Percentiles rank a stretch among this genome's conserved stretches.
These are phyloP conservation scores for Colletotrichum paranaense DNA, from an alignment of 2,329 filamentous ascomycete species.

Conservation along the genomic window DNA sequence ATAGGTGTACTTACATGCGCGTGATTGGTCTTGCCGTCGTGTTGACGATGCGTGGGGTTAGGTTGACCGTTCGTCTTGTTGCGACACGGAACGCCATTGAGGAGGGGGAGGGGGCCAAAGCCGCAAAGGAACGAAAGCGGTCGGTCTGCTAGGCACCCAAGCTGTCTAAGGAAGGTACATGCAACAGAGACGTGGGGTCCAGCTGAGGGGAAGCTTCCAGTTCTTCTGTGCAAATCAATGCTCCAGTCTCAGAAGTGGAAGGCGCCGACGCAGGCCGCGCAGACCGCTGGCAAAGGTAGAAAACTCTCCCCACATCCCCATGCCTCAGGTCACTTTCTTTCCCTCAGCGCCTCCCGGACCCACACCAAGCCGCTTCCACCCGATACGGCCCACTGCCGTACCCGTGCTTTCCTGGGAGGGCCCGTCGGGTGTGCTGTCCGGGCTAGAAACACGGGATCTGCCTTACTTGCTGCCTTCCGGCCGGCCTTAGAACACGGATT, in stretches of 20 bases:
- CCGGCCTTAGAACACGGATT: background rate
- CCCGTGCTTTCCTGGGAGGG: constrained; percentile 12
- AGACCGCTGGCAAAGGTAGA: constrained; percentile 10
- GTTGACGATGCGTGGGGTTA: constrained; percentile 29
- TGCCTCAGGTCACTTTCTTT: constrained; percentile 28
- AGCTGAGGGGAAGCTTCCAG: constrained; percentile 28
- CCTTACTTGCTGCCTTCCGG: background rate
- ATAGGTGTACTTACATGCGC: constrained; percentile 16
- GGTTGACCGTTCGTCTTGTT: constrained; percentile 23
- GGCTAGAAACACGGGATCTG: background rate
- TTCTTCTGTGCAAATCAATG: constrained; percentile 4
- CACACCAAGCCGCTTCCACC: constrained; percentile 25
- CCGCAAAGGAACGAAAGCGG: constrained; percentile 34
- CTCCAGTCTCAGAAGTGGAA: constrained; percentile 26
- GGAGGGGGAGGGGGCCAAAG: constrained; percentile 28
- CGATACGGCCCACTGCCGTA: constrained; percentile 22
- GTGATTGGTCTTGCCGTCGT: constrained; percentile 17
- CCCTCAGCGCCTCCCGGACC: background rate
- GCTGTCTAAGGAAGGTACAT: constrained; percentile 32
- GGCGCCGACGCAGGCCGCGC: constrained; percentile 26
- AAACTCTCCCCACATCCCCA: constrained; percentile 19
- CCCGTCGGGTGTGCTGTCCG: background rate
- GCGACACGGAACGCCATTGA: constrained; percentile 31
- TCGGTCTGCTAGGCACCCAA: constrained; percentile 19
- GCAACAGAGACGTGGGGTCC: constrained; percentile 27